Evolutionary conservation across 2,329 filamentous ascomycete genomes (phyloP).

Genomic region (Myriosclerotinia scirpicola): DNA sequence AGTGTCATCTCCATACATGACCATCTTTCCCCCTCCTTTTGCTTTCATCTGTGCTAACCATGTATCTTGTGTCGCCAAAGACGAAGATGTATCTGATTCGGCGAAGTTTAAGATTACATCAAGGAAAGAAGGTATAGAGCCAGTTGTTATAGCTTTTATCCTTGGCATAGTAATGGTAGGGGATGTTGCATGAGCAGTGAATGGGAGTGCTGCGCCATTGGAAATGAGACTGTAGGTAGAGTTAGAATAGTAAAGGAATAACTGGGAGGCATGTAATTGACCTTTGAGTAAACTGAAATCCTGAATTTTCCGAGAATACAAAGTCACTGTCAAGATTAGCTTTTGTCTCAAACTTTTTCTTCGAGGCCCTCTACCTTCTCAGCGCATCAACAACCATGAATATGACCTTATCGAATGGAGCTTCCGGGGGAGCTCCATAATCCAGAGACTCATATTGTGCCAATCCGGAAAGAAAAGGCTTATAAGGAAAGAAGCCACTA

Average conservation of each 20-base stretch:
- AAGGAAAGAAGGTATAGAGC: conserved; percentile 96
- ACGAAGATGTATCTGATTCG: conserved; percentile 88
- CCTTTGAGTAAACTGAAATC: conserved; percentile 87
- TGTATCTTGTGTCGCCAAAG: conserved; percentile 83
- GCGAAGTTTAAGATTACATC: conserved; percentile 97
- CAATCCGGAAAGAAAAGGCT: conserved; percentile 84
- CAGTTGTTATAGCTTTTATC: conserved; percentile 95
- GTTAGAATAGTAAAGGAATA: conserved; percentile 19
- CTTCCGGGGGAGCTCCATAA: conserved; percentile 57
- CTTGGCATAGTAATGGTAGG: conserved; percentile 98
- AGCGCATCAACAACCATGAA: conserved; percentile 99
- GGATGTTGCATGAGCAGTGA: conserved; percentile 93
- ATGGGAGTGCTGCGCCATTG: conserved; percentile 84
- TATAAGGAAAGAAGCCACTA: conserved; percentile 95
- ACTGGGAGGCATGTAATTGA: conserved; percentile 43
- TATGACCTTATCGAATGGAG: conserved; percentile 83
- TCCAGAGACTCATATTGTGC: conserved; percentile 63
- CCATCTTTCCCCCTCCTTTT: conserved; percentile 67
- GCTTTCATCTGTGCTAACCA: conserved; percentile 93
- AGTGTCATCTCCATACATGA: conserved; percentile 98
- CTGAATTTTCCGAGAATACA: conserved; percentile 78
- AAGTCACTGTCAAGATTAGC: conserved; percentile 68
- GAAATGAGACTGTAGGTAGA: conserved; percentile 31
- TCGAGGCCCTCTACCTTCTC: conserved; percentile 62
- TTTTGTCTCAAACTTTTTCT: neutral